phyloP scores from a whole-genome alignment of 2,329 filamentous ascomycete genomes.

The Aspergillus carbonarius region DNA sequence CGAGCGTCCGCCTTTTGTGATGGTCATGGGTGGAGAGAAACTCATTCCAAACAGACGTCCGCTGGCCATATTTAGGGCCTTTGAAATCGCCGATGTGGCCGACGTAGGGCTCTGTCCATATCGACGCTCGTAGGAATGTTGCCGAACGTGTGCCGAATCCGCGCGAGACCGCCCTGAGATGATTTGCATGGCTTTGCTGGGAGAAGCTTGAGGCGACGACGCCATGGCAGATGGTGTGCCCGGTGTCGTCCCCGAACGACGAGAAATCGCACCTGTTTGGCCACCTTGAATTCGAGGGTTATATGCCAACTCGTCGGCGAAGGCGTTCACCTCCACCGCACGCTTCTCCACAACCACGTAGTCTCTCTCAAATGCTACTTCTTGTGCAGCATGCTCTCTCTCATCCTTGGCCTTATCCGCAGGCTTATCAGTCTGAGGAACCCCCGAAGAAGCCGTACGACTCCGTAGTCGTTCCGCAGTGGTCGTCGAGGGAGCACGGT shows the following conservation, averaged over 20 bases:
- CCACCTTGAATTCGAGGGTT: slow-evolving; percentile 66
- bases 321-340: slow-evolving; percentile 92
- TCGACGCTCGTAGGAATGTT: slow-evolving; percentile 76
- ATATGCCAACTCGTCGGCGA: slow-evolving; percentile 90
- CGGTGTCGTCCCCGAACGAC: slow-evolving; percentile 72
- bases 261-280: slow-evolving; percentile 64
- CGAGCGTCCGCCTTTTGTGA: slow-evolving; percentile 47
- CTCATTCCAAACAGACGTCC: slow-evolving; percentile 54
- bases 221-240: slow-evolving; percentile 67
- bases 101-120: slow-evolving; percentile 72
- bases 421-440: slow-evolving; percentile 45
- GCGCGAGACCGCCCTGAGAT: slow-evolving; percentile 63
- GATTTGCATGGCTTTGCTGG: slow-evolving; percentile 73
- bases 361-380: slow-evolving; percentile 86
- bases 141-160: slow-evolving; percentile 65
- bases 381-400: slow-evolving; percentile 71
- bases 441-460: slow-evolving; percentile 47
- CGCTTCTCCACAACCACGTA: slow-evolving; percentile 96
- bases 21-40: slow-evolving; percentile 49
- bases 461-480: slow-evolving; percentile 64
- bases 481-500: slow-evolving; percentile 35
- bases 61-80: slow-evolving; percentile 92
- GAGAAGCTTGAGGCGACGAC: slow-evolving; percentile 65
- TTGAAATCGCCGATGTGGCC: slow-evolving; percentile 87
- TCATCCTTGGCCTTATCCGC: slow-evolving; percentile 40